phyloP scores from a whole-genome alignment of 163 green algal genomes.

The Picocystis sp. region DNA sequence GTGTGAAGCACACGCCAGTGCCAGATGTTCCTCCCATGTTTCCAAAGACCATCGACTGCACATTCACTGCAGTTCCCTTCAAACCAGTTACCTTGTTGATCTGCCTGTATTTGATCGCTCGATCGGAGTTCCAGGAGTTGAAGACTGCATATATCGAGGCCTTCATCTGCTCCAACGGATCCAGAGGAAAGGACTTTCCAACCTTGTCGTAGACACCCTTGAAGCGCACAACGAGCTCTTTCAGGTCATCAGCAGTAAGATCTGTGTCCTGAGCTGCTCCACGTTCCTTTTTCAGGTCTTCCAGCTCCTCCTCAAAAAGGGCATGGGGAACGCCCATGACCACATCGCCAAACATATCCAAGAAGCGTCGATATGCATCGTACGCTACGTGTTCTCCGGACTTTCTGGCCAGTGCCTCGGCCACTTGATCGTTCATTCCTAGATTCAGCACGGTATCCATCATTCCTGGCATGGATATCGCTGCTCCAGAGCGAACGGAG shows the following conservation, averaged over 20 bases:
- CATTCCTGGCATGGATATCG: constrained; percentile 67
- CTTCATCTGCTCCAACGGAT: constrained; percentile 69
- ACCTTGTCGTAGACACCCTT: constrained; percentile 38
- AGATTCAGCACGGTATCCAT: constrained; percentile 75
- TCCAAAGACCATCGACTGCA: constrained; percentile 75
- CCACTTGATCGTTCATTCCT: constrained; percentile 51
- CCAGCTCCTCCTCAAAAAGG: constrained; percentile 50
- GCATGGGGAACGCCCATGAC: constrained; percentile 52
- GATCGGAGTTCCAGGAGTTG: constrained; percentile 36
- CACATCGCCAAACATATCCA: constrained; percentile 62
- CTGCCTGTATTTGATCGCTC: constrained; percentile 35
- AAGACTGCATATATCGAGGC: constrained; percentile 44
- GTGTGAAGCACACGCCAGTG: constrained; percentile 77
- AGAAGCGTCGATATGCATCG: constrained; percentile 47
- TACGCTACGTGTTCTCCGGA: constrained; percentile 45
- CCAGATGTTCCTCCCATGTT: constrained; percentile 57
- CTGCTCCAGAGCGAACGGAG: constrained; percentile 54
- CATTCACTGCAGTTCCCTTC: constrained; percentile 71
- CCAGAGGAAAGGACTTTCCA: constrained; percentile 41
- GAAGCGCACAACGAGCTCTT: constrained; percentile 45
- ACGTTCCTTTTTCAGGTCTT: constrained; percentile 12
- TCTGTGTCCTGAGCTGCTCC: constrained; percentile 9
- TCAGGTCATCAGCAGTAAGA: constrained; percentile 31
- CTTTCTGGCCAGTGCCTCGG: constrained; percentile 36
- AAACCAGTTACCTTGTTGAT: constrained; percentile 70